Conservation (phyloP, 2,329 filamentous ascomycete species). For the Blastomyces parvus region DNA sequence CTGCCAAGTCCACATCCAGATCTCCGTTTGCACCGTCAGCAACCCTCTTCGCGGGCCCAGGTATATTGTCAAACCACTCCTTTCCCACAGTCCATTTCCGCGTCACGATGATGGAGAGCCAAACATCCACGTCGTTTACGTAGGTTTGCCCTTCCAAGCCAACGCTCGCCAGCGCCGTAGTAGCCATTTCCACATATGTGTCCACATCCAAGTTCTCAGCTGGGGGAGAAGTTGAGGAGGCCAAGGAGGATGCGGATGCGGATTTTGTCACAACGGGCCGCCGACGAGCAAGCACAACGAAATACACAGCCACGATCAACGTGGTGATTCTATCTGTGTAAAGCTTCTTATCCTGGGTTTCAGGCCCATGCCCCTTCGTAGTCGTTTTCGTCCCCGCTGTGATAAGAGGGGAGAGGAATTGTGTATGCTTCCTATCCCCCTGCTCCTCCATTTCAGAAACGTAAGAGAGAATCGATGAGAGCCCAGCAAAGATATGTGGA, state of each 20-base stretch:
- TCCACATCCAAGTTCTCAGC: slow-evolving; percentile 32
- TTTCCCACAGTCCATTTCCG: slow-evolving; percentile 45
- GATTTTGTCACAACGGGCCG: not conserved
- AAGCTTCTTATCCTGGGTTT: slow-evolving; percentile 36
- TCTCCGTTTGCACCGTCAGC: slow-evolving; percentile 13
- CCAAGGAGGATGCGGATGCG: not conserved
- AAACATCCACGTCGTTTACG: slow-evolving; percentile 51
- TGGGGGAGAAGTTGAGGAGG: slow-evolving; percentile 6
- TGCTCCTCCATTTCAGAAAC: slow-evolving; percentile 32
- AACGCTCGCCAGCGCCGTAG: slow-evolving; percentile 29
- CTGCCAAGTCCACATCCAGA: slow-evolving; percentile 10
- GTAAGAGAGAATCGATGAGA: slow-evolving; percentile 49
- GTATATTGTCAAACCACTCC: slow-evolving; percentile 59
- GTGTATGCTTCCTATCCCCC: slow-evolving; percentile 17
- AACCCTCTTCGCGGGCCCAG: slow-evolving; percentile 18
- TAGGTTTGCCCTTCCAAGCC: slow-evolving; percentile 29
- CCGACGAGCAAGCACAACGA: slow-evolving; percentile 36
- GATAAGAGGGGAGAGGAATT: slow-evolving; percentile 14
- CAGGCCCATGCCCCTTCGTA: slow-evolving; percentile 21
- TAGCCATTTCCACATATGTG: slow-evolving; percentile 34
- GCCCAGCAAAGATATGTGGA: slow-evolving; percentile 64
- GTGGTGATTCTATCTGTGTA: slow-evolving; percentile 32
- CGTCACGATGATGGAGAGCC: slow-evolving; percentile 48
- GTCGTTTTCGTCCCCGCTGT: slow-evolving; percentile 20
- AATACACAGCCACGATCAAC: slow-evolving; percentile 36